Evolutionary conservation across 805 yeast genomes (phyloP), one percentile per base, ranked within the genome.

Genomic region (Saccharomyces kudriavzevii): DNA sequence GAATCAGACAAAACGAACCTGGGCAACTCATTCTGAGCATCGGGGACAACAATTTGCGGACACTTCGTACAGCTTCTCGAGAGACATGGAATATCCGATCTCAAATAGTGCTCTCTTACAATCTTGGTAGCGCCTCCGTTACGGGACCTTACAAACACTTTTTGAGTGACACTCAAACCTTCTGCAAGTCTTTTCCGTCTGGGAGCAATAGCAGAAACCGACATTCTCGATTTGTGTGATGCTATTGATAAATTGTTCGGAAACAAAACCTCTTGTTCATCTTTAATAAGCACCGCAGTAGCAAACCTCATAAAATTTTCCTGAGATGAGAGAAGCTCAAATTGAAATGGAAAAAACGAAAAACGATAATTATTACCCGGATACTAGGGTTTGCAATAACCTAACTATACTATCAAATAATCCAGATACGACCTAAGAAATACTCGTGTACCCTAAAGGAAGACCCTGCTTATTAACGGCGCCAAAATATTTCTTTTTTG

Each of bases 71-170:
- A 94, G 1, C 80, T 73, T 58, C 73, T 76, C 2, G 96, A 88
- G 51, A 85, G 82, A 70, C 99, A 94, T 20, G 97, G 96, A 50
- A 94, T 89, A 70, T 94, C 99, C 52, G 81, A 82, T 69, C 99
- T 79, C 54, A 94, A 74, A 66, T 94, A 94, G 70, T 92, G 99
- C 67, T 94, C 99, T 59, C 97, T 78, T 9, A 92, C 96, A 27
- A 94, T 80, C 68, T 94, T 61, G 35, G 90, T 78, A 4, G 97
- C 97, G 47, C 85, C 84, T 9, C 98, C 98, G 57, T 86, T 83
- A 62, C 94, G 79, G 1, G 97, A 88, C 62, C 97, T 75, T 53
- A 94, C 96, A 72, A 87, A 92, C 14, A 94, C 96, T 69, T 92
- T 92, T 49, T 86, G 87, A 0, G 94, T 85, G 30, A 86, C 94